Evolutionary conservation across 2,329 filamentous ascomycete species (phyloP).

Genomic region (Fusarium armeniacum): DNA sequence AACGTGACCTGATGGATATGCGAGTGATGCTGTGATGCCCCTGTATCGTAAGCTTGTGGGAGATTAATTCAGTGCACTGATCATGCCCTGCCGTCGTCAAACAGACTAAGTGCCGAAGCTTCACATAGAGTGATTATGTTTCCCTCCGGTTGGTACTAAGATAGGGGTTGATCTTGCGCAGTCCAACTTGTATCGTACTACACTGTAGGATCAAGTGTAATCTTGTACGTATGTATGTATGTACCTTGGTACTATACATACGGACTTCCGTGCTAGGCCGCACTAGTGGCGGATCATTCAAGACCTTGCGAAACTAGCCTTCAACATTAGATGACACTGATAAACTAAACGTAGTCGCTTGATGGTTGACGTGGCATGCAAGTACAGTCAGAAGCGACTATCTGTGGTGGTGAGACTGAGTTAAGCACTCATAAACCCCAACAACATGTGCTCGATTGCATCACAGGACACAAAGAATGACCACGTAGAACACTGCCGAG

Average conservation of each 20-base stretch:
- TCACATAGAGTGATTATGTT: slow-evolving; percentile 1
- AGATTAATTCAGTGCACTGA: slow-evolving; percentile 46
- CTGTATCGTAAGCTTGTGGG: slow-evolving; percentile 33
- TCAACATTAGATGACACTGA: slow-evolving; percentile 25
- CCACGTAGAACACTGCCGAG: slow-evolving; percentile 19
- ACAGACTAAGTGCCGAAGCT: slow-evolving; percentile 11
- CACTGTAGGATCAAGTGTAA: slow-evolving; percentile 15
- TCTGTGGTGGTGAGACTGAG: slow-evolving; percentile 27
- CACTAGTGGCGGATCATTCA: slow-evolving; percentile 27
- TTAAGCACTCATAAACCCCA: slow-evolving; percentile 18
- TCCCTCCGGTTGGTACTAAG: background rate
- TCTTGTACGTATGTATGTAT: background rate
- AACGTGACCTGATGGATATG: slow-evolving; percentile 49
- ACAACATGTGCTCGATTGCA: slow-evolving; percentile 28
- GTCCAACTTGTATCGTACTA: slow-evolving; percentile 3
- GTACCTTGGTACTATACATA: background rate
- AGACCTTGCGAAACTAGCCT: slow-evolving; percentile 20
- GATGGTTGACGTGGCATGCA: slow-evolving; percentile 48
- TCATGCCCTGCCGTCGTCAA: slow-evolving; percentile 11
- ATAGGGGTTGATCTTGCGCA: slow-evolving; percentile 23
- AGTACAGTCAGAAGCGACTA: slow-evolving; percentile 33
- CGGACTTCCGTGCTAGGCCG: slow-evolving; percentile 13
- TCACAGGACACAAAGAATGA: slow-evolving; percentile 36
- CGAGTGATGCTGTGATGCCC: slow-evolving; percentile 47
- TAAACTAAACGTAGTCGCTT: slow-evolving; percentile 24